Percentiles rank a stretch among this genome's conserved stretches.
phyloP scores from a whole-genome alignment of 148 eudicot genomes.

The Rhododendron simsii region DNA sequence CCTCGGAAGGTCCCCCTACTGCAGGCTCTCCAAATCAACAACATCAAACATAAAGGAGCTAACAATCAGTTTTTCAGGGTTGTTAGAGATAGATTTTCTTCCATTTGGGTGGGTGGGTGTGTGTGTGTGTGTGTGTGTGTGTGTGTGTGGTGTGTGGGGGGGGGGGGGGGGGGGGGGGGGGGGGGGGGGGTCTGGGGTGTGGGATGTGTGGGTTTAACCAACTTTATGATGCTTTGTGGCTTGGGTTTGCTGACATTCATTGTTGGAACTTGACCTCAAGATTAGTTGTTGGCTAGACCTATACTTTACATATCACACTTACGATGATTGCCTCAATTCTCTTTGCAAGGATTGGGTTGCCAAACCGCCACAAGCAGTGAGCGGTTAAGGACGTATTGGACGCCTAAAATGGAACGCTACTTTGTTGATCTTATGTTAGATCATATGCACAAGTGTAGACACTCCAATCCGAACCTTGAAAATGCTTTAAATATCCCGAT shows the following conservation, averaged over 20 bases:
- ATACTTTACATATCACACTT: not conserved
- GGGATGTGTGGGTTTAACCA: too few species aligned
- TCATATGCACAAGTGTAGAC: too few species aligned
- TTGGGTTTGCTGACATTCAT: not conserved
- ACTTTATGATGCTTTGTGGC: too few species aligned
- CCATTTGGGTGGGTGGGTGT: not conserved
- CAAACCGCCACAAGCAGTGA: conserved; percentile 5
- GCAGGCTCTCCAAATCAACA: too few species aligned
- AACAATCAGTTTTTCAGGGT: not conserved
- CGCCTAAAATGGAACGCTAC: conserved; percentile 9
- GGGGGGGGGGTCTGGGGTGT: too few species aligned
- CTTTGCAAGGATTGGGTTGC: conserved; percentile 2
- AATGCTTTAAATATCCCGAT: too few species aligned
- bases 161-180: too few species aligned
- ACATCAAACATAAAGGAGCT: not conserved
- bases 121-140: not conserved
- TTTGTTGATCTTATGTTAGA: conserved; percentile 17
- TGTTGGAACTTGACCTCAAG: not conserved
- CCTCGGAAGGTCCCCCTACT: too few species aligned
- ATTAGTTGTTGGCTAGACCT: not conserved
- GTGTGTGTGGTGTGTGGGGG: too few species aligned
- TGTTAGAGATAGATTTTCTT: not conserved
- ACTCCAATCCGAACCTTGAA: too few species aligned
- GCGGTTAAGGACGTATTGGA: conserved; percentile 2
- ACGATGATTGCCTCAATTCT: not conserved